A percentile compares a stretch with the other conserved stretches of the same genome.
Evolutionary conservation across 1,284 basidiomycete genomes (phyloP).

Genomic region (Apiotrichum porosum): DNA sequence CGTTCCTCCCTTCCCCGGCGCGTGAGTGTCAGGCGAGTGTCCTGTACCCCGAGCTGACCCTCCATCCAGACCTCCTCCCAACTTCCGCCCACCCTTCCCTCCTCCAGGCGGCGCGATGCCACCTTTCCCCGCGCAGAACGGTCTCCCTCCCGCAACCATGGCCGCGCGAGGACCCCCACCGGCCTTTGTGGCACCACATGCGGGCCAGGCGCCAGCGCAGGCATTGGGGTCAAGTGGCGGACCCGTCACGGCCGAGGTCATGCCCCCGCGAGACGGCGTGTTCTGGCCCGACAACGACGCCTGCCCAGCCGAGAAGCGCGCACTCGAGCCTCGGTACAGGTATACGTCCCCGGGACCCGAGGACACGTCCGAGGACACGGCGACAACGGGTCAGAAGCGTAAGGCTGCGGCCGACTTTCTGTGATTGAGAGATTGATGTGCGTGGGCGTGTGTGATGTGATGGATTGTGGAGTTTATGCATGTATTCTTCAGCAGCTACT

Average conservation of each 20-base stretch:
- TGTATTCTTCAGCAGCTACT: neutral
- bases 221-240: slow-evolving; percentile 3
- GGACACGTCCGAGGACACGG: slow-evolving; percentile 12
- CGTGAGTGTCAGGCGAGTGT: neutral
- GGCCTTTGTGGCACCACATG: slow-evolving; percentile 17
- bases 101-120: slow-evolving; percentile 16
- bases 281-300: slow-evolving; percentile 47
- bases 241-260: slow-evolving; percentile 15
- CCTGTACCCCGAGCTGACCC: slow-evolving; percentile 4
- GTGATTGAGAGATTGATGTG: too few species aligned
- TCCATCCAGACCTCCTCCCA: slow-evolving; percentile 23
- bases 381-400: slow-evolving; percentile 35
- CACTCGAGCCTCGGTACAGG: slow-evolving; percentile 67
- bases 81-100: slow-evolving; percentile 28
- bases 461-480: neutral
- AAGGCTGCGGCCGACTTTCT: slow-evolving; percentile 50
- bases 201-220: slow-evolving; percentile 3
- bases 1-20: slow-evolving; percentile 22
- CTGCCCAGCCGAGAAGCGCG: slow-evolving; percentile 62
- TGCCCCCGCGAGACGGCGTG: slow-evolving; percentile 45
- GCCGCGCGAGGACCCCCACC: slow-evolving; percentile 27
- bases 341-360: slow-evolving; percentile 49
- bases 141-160: slow-evolving; percentile 16
- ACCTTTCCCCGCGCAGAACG: slow-evolving; percentile 25
- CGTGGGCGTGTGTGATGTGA: too few species aligned